Evolutionary conservation across 805 yeast genomes (phyloP).

Genomic region (Kazachstania martiniae): DNA sequence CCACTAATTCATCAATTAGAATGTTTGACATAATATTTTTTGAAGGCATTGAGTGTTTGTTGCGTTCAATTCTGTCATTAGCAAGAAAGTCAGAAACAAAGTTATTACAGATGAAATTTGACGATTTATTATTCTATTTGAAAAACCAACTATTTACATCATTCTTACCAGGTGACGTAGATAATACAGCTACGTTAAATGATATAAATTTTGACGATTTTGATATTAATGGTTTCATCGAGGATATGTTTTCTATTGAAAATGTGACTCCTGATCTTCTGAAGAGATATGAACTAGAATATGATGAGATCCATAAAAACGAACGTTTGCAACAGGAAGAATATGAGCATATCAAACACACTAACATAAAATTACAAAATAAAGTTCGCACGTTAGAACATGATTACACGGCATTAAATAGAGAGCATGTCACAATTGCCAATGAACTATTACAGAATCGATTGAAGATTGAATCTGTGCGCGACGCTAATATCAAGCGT

Average conservation of each 20-base stretch:
- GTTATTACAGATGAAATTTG: slow-evolving; percentile 56
- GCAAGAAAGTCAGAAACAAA: slow-evolving; percentile 54
- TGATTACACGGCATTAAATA: slow-evolving; percentile 57
- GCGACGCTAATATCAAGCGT: slow-evolving; percentile 60
- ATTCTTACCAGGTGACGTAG: background rate
- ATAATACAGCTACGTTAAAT: background rate
- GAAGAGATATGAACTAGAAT: slow-evolving; percentile 60
- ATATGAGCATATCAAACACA: slow-evolving; percentile 49
- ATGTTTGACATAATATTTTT: slow-evolving; percentile 78
- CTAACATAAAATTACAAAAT: slow-evolving; percentile 61
- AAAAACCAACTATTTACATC: slow-evolving; percentile 56
- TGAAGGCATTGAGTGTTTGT: slow-evolving; percentile 77
- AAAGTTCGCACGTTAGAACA: slow-evolving; percentile 67
- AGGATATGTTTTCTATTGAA: slow-evolving; percentile 56
- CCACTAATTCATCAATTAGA: slow-evolving; percentile 68
- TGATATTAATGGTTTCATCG: slow-evolving; percentile 58
- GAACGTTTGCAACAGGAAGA: slow-evolving; percentile 55
- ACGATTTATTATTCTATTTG: slow-evolving; percentile 59
- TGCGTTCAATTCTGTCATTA: slow-evolving; percentile 70
- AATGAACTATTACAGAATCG: slow-evolving; percentile 77
- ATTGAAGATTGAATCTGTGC: slow-evolving; percentile 58
- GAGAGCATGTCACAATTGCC: slow-evolving; percentile 78
- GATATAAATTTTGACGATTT: slow-evolving; percentile 28
- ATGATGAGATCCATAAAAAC: slow-evolving; percentile 51
- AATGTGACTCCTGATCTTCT: slow-evolving; percentile 61